These are phyloP conservation scores for Zea luxurians DNA, from an alignment of 176 grass and related monocot genomes.

Conservation along the genomic window DNA sequence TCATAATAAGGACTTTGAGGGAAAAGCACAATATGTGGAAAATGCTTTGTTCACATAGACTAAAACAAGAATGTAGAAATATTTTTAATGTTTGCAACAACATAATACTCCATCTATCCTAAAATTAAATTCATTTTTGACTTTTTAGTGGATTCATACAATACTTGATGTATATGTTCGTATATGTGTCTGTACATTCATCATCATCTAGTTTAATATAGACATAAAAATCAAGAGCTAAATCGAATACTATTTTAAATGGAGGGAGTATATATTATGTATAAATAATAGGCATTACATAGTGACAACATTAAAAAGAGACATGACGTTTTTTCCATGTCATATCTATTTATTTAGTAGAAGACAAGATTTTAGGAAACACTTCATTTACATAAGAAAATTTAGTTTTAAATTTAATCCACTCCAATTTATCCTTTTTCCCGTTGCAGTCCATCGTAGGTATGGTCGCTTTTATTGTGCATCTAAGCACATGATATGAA, in stretches of 20 bases:
- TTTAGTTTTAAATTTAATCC: neutral
- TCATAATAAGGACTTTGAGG: neutral
- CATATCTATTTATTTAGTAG: neutral
- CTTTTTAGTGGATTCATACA: too few species aligned
- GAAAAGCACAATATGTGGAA: neutral
- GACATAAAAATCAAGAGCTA: too few species aligned
- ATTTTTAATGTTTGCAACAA: neutral
- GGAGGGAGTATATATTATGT: neutral
- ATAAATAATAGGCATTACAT: neutral
- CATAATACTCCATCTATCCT: neutral
- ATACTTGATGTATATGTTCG: too few species aligned
- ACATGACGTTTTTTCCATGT: neutral
- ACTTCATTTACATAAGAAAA: conserved; percentile 8
- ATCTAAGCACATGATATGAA: neutral
- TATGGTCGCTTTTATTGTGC: neutral
- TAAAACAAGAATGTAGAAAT: neutral
- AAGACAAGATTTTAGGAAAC: conserved; percentile 8
- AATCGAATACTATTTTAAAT: too few species aligned
- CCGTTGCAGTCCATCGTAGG: neutral
- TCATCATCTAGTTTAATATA: too few species aligned
- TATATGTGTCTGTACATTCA: too few species aligned
- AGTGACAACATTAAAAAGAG: conserved; percentile 18
- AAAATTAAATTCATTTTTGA: too few species aligned
- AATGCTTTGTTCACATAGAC: neutral
- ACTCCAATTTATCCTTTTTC: neutral